Base-by-base conservation (phyloP, 2,329 filamentous ascomycete genomes). In the Aspergillus sp. region DNA sequence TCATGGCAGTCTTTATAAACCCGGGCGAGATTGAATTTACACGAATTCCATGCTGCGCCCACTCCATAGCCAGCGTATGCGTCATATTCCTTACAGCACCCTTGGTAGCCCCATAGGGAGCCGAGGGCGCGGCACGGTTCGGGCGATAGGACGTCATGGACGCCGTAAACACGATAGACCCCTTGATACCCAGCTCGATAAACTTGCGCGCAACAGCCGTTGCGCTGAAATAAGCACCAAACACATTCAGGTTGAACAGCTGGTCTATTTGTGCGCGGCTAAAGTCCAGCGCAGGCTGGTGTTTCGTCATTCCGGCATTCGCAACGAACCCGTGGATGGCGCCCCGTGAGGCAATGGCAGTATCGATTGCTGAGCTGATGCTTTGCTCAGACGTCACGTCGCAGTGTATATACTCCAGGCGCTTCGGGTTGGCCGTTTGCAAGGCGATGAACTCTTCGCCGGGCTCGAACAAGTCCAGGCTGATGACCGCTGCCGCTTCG, bases 51-150 rank as follows among this genome's bases (percentile, higher is more conserved):
- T 80, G 70, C 50, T 78, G 69, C n/a, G 76, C 74, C 75, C 79
- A 80, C 65, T 82, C 79, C 73, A 81, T 80, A 11, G 76, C 78
- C 12, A 74, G 61, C n/a, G 69, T 68, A 39, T 52, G 49, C 67
- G 64, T 20, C 63, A 66, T 69, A 36, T 68, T 63, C 39, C 65
- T 58, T 53, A 68, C 65, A 15, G 76, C 78, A 18, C 73, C 78
- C 66, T 81, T 80, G 51, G 75, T 78, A 15, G 70, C 76, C 38
- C 76, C 76, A 44, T 80, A 81, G 0, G 79, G 76, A 0, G 81
- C 81, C 5, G 80, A 82, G 2, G 81, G 81, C 9, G 78, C 80
- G 13, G 80, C 80, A 17, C 79, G 71, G 65, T 81, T 81, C 1
- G 78, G 78, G 2, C 78, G 73, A 64, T 82, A 80, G 3, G 72